Evolutionary conservation across 1,139 yeast species (phyloP), one percentile per base, ranked within the genome.

Genomic region (Arxiozyma bovina): DNA sequence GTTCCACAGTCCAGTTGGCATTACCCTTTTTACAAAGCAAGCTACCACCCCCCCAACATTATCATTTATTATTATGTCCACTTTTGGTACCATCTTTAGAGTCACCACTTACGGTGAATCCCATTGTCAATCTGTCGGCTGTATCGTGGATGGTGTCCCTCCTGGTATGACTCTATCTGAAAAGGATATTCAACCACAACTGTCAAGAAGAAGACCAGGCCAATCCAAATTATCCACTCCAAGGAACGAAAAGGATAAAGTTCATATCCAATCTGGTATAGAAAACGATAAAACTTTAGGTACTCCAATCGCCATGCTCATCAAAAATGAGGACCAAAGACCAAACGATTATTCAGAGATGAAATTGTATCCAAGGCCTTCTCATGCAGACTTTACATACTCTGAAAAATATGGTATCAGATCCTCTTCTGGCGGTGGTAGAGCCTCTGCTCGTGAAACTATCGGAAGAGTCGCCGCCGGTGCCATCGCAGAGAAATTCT

Each of bases 381-480:
- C 96, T 48, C 99, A 93, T 73, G 99, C 99, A 18, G 99, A 93
- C 73, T 90, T 80, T 79, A 93, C 99, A 25, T 93, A 93, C 73
- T 78, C 88, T 66, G 78, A 81, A 61, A 93, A 93, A 73, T 93
- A 93, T 74, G 96, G 97, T 43, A 78, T 82, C 65, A 91, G 93
- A 74, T 94, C 97, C 12, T 81, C 96, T 8, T 85, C 95, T 49
- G 99, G 99, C 53, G 99, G 99, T 65, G 99, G 99, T 59, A 82
- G 99, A 69, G 87, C 97, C 23, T 84, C 94, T 47, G 99, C 99
- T 15, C 83, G 99, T 73, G 99, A 93, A 73, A 93, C 99, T 52
- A 93, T 94, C 64, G 99, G 98, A 54, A 81, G 99, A 70, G 99
- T 93, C 53, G 99, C 99, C 51, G 99, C 98, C 17, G 98, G 98